Evolutionary conservation across 1,139 yeast species (phyloP).

Genomic region (Blastobotrys malaysiensis): DNA sequence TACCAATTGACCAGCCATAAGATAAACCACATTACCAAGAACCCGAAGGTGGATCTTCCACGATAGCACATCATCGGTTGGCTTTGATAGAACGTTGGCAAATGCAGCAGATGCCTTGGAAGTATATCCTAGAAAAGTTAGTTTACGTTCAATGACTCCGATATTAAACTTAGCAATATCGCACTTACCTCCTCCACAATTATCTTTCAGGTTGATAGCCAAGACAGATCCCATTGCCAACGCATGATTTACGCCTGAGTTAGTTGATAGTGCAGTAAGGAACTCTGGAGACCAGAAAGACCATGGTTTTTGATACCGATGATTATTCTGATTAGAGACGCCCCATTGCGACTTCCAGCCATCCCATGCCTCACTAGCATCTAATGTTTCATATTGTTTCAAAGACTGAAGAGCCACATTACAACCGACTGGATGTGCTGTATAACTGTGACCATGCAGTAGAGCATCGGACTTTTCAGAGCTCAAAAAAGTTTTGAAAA

Average conservation of each 20-base stretch:
- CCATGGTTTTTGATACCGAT: slow-evolving; percentile 22
- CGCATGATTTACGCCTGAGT: slow-evolving; percentile 19
- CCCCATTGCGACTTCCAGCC: slow-evolving; percentile 1
- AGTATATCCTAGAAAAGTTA: slow-evolving; percentile 16
- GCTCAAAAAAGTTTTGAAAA: slow-evolving; percentile 24
- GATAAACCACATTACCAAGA: slow-evolving; percentile 23
- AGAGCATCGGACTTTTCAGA: slow-evolving; percentile 25
- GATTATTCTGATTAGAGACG: slow-evolving; percentile 15
- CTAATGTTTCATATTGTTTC: slow-evolving; percentile 9
- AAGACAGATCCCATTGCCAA: slow-evolving; percentile 26
- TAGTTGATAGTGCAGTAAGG: slow-evolving; percentile 17
- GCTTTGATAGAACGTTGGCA: slow-evolving; percentile 8
- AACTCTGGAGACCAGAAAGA: slow-evolving; percentile 12
- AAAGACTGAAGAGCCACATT: slow-evolving; percentile 27
- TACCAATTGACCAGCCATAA: slow-evolving; percentile 20
- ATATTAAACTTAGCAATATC: neutral
- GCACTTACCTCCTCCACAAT: neutral
- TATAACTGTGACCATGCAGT: slow-evolving; percentile 29
- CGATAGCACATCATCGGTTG: slow-evolving; percentile 5
- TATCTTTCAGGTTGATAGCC: slow-evolving; percentile 23
- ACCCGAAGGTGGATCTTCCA: slow-evolving; percentile 22
- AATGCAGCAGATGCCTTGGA: slow-evolving; percentile 14
- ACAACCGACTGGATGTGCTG: slow-evolving; percentile 31
- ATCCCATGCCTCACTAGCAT: slow-evolving; percentile 15
- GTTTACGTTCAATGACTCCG: too few relatives aligned